phyloP scores from a whole-genome alignment of 73 alveolate genomes.

The Tetrahymena borealis region DNA sequence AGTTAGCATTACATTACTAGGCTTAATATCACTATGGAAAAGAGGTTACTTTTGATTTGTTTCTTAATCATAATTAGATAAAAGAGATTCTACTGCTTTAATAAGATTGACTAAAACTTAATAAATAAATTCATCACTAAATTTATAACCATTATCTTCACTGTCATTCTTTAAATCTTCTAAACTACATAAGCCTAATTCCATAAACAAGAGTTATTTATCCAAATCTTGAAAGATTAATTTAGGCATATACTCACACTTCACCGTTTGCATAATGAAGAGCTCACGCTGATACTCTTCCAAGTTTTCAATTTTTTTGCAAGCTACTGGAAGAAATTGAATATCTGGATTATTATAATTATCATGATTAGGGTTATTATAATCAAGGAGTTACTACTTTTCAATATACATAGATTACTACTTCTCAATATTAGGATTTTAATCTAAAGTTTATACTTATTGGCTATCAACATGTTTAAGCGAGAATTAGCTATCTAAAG shows the following conservation, averaged over 20 bases:
- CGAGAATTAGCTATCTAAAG: not conserved
- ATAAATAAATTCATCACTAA: not conserved
- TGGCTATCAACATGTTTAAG: not conserved
- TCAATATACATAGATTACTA: not conserved
- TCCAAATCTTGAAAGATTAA: not conserved
- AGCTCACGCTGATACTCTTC: not conserved
- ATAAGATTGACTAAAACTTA: not conserved
- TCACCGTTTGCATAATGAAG: not conserved
- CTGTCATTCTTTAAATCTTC: not conserved
- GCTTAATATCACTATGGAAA: not conserved
- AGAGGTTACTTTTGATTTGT: not conserved
- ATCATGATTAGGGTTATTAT: not conserved
- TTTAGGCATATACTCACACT: not conserved
- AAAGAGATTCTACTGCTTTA: not conserved
- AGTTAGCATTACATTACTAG: not conserved
- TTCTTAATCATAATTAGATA: not conserved
- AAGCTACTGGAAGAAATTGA: not conserved
- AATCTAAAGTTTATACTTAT: not conserved
- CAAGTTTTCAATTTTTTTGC: not conserved
- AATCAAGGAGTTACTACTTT: not conserved
- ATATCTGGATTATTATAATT: not conserved
- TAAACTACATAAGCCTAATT: not conserved
- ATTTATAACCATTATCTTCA: not conserved
- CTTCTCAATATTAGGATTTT: not conserved
- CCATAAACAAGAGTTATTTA: not conserved